Evolutionary conservation across 2,329 filamentous ascomycete genomes (phyloP), one percentile per base, ranked within the genome.

Genomic region (Cercospora sp.): DNA sequence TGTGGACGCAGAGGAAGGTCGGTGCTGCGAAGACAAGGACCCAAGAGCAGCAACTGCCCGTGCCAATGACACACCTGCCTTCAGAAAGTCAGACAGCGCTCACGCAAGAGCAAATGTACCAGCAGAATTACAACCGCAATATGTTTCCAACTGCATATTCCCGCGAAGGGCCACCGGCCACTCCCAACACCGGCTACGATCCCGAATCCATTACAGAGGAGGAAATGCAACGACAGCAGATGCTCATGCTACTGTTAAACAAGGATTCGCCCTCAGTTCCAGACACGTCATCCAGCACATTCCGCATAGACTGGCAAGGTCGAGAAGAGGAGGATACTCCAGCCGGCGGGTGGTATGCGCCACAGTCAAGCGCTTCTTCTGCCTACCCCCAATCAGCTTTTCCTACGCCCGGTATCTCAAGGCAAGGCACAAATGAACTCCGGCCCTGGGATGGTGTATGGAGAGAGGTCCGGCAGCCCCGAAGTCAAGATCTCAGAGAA

Each of bases 201-300:
- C 74, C 78, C 12, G 73, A 76, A 23, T 64, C 71, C 20, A 77
- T 83, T 64, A 79, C 79, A 23, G 84, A 86, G 72, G 82, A 84
- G 64, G 84, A 85, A 60, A 77, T 80, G 68, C 82, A 84, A 66
- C 81, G 82, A 31, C 82, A 84, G 71, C 83, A 85, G 69, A 84
- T 85, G 80, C 79, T 82, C n/a, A 78, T 81, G 69, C 78, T 86
- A 0, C 79, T 85, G 16, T 73, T 78, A 51, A 70, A 75, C 16
- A 69, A 69, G 42, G 77, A 69, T 69, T 76, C 20, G 74, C 76
- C 65, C 12, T 69, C 73, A 7, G 70, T 73, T 69, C 78, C 40
- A 72, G 79, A 71, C 74, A 79, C 60, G 70, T 75, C 67, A 13
- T 78, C 78, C 67, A 77, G 78, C 53, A 84, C 82, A 0, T 84